Conservation (phyloP, 768 basidiomycete species). For the Boletellus ananas region DNA sequence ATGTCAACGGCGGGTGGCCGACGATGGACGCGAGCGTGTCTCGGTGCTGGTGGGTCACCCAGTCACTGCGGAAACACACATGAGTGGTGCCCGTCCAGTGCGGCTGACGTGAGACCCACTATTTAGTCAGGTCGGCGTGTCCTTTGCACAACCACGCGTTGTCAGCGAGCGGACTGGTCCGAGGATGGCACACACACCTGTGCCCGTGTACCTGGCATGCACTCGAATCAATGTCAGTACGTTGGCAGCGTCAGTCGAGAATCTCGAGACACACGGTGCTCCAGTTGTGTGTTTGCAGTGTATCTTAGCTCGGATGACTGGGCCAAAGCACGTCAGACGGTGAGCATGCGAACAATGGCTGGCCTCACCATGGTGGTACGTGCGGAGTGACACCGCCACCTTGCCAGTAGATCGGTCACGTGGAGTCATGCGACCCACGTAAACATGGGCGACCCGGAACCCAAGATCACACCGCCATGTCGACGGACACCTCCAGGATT, state of each 20-base stretch:
- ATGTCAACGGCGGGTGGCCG: constrained; percentile 81
- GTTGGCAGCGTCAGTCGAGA: neutral
- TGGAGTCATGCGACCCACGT: neutral
- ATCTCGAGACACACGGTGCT: constrained; percentile 66
- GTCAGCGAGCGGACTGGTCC: constrained; percentile 9
- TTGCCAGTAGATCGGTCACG: constrained; percentile 9
- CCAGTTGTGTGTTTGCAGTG: constrained; percentile 93
- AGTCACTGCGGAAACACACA: constrained; percentile 60
- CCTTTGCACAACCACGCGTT: constrained; percentile 42
- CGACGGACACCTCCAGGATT: constrained; percentile 34
- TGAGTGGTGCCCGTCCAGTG: neutral
- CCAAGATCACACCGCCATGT: constrained; percentile 28
- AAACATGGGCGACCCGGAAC: neutral
- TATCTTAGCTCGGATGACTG: constrained; percentile 92
- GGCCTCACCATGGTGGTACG: constrained; percentile 20
- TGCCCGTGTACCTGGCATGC: constrained; percentile 94
- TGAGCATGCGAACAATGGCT: neutral
- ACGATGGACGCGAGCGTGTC: constrained; percentile 93
- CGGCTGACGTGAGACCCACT: constrained; percentile 51
- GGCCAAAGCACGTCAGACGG: constrained; percentile 2
- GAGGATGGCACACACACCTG: constrained; percentile 51
- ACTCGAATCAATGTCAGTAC: constrained; percentile 46
- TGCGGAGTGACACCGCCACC: constrained; percentile 13
- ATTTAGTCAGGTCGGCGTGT: constrained; percentile 95
- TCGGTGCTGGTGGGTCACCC: constrained; percentile 96